A percentile compares a stretch with the other conserved stretches of the same genome.
phyloP scores from a whole-genome alignment of 2,329 filamentous ascomycete genomes.

The Davidsoniella australis region DNA sequence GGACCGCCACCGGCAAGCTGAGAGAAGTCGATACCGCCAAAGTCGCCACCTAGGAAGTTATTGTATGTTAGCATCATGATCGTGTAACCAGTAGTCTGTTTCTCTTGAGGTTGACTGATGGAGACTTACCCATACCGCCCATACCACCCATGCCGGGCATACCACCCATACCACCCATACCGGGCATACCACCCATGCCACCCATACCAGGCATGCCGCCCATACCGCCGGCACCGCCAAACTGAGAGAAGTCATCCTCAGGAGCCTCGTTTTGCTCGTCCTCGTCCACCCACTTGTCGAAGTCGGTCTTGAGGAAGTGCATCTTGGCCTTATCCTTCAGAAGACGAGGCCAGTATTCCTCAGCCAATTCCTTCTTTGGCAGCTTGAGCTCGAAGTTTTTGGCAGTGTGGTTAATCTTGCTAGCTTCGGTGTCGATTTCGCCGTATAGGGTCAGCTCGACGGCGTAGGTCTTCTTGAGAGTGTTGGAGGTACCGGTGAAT shows the following conservation, averaged over 20 bases:
- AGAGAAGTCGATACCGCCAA: slow-evolving; percentile 83
- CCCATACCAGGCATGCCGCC: slow-evolving; percentile 28
- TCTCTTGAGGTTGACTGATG: not conserved
- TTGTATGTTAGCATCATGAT: not conserved
- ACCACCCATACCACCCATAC: slow-evolving; percentile 42
- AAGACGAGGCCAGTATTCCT: slow-evolving; percentile 90
- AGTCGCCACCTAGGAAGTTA: slow-evolving; percentile 35
- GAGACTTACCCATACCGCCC: slow-evolving; percentile 25
- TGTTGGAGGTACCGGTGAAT: slow-evolving; percentile 69
- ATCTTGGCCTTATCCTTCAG: slow-evolving; percentile 79
- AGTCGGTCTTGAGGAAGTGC: slow-evolving; percentile 96
- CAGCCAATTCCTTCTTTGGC: slow-evolving; percentile 90
- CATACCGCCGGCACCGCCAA: slow-evolving; percentile 45
- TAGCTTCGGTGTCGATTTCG: slow-evolving; percentile 74
- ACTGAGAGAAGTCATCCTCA: slow-evolving; percentile 64
- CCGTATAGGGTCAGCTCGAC: slow-evolving; percentile 75
- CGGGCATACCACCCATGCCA: slow-evolving; percentile 27
- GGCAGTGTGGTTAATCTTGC: slow-evolving; percentile 73
- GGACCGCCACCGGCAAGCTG: slow-evolving; percentile 54
- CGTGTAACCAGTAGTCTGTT: not conserved
- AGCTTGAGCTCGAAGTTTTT: slow-evolving; percentile 83
- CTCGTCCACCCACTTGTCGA: slow-evolving; percentile 98
- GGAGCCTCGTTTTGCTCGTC: slow-evolving; percentile 87
- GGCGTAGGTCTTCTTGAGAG: slow-evolving; percentile 73
- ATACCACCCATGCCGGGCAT: slow-evolving; percentile 25